A percentile compares a stretch with the other conserved stretches of the same genome.
These are phyloP conservation scores for Lentinula lateritia DNA, from an alignment of 768 basidiomycete species.

Conservation along the genomic window DNA sequence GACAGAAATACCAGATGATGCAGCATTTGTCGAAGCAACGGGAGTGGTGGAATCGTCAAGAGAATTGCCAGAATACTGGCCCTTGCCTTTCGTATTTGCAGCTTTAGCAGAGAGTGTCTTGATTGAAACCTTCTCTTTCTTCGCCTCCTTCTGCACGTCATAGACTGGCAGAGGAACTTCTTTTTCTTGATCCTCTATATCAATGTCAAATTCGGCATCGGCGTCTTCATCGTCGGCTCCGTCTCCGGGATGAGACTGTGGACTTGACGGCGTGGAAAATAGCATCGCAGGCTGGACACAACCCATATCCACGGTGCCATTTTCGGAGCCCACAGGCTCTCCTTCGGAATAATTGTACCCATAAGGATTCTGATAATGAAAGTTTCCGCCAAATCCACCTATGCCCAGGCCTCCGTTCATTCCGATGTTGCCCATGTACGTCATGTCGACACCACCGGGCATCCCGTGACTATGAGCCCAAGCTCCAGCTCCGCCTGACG, in stretches of 20 bases:
- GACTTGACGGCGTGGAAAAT: constrained; percentile 42
- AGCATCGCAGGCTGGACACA: constrained; percentile 67
- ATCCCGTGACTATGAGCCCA: not conserved
- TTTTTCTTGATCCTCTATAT: not conserved
- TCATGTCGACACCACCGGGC: constrained; percentile 6
- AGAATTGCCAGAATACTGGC: not conserved
- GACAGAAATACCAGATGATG: not conserved
- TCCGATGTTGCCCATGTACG: constrained; percentile 22
- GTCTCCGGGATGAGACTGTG: constrained; percentile 15
- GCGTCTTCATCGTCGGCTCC: constrained; percentile 2
- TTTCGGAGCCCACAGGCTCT: not conserved
- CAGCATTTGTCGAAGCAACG: not conserved
- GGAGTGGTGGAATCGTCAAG: not conserved
- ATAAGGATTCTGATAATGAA: not conserved
- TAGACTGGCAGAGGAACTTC: not conserved
- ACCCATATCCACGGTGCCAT: constrained; percentile 7
- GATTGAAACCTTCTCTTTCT: not conserved
- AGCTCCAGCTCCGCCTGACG: not conserved
- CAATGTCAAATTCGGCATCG: constrained; percentile 4
- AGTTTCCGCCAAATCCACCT: constrained; percentile 20
- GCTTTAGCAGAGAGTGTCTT: not conserved
- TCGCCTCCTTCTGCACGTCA: not conserved
- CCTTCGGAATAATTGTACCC: not conserved
- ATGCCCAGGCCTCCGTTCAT: constrained; percentile 55
- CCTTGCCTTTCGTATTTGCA: not conserved